Evolutionary conservation across 495 filamentous ascomycete genomes (phyloP).

Genomic region (Tuber borchii): DNA sequence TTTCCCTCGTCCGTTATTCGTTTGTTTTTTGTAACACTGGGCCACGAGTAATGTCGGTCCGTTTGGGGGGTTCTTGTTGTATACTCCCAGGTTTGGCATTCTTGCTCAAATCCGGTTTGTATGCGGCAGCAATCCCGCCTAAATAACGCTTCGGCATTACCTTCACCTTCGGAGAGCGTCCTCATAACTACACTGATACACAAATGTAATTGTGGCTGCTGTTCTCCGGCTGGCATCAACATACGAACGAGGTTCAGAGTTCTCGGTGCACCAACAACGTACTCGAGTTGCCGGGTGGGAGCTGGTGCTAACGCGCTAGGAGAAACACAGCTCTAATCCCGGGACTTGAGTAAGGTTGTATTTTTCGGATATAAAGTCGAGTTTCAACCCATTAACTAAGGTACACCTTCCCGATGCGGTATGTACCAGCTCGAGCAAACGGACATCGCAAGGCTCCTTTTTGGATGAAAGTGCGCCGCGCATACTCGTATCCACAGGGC

Average conservation of each 20-base stretch:
- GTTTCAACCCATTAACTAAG: not conserved
- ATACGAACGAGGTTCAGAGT: not conserved
- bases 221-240: not conserved
- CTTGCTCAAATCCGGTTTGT: not conserved
- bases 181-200: not conserved
- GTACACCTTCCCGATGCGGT: not conserved
- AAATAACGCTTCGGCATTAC: not conserved
- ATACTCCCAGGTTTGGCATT: constrained; percentile 7
- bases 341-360: not conserved
- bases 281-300: not conserved
- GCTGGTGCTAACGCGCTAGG: not conserved
- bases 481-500: not conserved
- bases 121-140: not conserved
- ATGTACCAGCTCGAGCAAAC: not conserved
- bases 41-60: not conserved
- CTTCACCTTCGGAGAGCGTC: not conserved
- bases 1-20: constrained; percentile 8
- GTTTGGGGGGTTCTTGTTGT: not conserved
- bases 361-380: not conserved
- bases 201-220: not conserved
- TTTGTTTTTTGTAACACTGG: not conserved
- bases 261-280: not conserved
- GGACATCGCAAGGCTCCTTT: not conserved
- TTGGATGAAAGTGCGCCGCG: not conserved
- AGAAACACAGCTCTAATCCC: not conserved